A percentile compares a stretch with the other conserved stretches of the same genome.
These are phyloP conservation scores for Xerocomellus intermedius DNA, from an alignment of 768 basidiomycete species.

Conservation along the genomic window DNA sequence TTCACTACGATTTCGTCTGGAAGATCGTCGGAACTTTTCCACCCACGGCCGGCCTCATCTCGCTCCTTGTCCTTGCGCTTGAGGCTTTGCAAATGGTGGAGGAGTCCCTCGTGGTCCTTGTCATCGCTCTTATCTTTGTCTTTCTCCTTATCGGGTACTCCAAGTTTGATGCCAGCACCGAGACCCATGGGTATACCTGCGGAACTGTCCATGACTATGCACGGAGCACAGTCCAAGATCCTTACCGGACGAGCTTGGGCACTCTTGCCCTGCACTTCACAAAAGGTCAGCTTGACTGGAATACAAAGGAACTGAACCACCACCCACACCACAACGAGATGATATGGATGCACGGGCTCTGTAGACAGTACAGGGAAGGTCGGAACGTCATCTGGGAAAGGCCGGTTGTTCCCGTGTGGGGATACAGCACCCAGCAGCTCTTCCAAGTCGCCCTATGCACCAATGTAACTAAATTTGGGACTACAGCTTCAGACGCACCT, in stretches of 20 bases:
- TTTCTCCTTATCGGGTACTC: constrained; percentile 48
- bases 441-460: constrained; percentile 64
- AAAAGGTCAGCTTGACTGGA: constrained; percentile 20
- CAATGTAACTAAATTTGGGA: constrained; percentile 4
- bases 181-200: constrained; percentile 76
- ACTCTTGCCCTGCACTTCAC: constrained; percentile 70
- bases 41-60: constrained; percentile 31
- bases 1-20: constrained; percentile 32
- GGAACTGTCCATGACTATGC: neutral
- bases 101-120: constrained; percentile 32
- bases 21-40: constrained; percentile 38
- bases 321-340: constrained; percentile 74
- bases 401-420: constrained; percentile 33
- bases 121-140: constrained; percentile 33
- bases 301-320: neutral
- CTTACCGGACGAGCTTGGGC: constrained; percentile 72
- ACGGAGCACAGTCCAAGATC: neutral
- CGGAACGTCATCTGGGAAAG: constrained; percentile 22
- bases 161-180: constrained; percentile 73
- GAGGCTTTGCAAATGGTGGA: constrained; percentile 23
- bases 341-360: constrained; percentile 66
- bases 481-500: constrained; percentile 40
- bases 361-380: constrained; percentile 47
- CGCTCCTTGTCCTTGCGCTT: constrained; percentile 41
- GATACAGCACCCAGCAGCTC: constrained; percentile 68